phyloP scores from a whole-genome alignment of 2,329 filamentous ascomycete species.

The Gnomoniopsis sp. region DNA sequence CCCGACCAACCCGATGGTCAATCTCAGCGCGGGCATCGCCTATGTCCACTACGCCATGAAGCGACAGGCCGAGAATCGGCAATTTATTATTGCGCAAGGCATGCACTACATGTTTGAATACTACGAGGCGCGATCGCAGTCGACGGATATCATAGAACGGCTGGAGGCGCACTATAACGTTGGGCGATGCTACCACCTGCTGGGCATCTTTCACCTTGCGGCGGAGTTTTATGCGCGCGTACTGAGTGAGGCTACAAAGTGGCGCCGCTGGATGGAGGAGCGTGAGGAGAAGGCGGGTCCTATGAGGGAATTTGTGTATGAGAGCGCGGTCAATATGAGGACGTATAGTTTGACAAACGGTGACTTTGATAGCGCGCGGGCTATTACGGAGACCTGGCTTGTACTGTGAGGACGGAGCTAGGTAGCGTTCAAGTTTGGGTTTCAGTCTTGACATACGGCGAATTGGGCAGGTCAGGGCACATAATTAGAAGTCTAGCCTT shows the following conservation, averaged over 20 bases:
- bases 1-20: constrained; percentile 72
- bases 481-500: too few species aligned
- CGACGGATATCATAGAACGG: constrained; percentile 35
- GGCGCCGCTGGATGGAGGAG: constrained; percentile 15
- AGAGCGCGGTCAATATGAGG: constrained; percentile 74
- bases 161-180: constrained; percentile 84
- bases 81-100: constrained; percentile 83
- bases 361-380: constrained; percentile 57
- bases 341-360: constrained; percentile 63
- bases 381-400: constrained; percentile 58
- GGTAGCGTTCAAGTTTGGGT: too few species aligned
- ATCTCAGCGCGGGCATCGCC: constrained; percentile 75
- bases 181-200: constrained; percentile 69
- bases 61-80: constrained; percentile 82
- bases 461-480: too few species aligned
- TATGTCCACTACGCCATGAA: constrained; percentile 91
- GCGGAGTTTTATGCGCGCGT: constrained; percentile 63
- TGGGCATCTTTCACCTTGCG: constrained; percentile 71
- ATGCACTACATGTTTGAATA: constrained; percentile 77
- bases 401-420: constrained; percentile 34
- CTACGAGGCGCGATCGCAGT: constrained; percentile 53
- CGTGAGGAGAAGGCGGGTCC: not conserved
- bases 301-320: constrained; percentile 58
- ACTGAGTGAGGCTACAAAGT: constrained; percentile 34
- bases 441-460: too few species aligned